phyloP scores from a whole-genome alignment of 495 filamentous ascomycete genomes.

The Xylaria nigripes region DNA sequence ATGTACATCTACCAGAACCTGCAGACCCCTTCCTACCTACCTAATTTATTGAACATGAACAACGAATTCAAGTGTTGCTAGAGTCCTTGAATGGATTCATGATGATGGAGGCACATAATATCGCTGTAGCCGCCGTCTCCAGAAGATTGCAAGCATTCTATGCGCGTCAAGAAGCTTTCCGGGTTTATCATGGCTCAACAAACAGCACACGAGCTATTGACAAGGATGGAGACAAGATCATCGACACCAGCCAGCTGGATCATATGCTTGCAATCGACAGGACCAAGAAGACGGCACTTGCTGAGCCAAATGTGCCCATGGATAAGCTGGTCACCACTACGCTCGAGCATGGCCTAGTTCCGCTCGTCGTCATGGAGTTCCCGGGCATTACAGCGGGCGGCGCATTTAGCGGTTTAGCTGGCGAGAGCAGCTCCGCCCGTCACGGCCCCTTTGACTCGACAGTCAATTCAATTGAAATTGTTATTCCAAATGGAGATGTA shows the following conservation, averaged over 20 bases:
- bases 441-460: slow-evolving; percentile 53
- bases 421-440: slow-evolving; percentile 52
- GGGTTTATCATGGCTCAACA: slow-evolving; percentile 66
- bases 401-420: slow-evolving; percentile 52
- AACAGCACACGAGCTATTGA: slow-evolving; percentile 56
- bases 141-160: slow-evolving; percentile 43
- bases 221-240: slow-evolving; percentile 35
- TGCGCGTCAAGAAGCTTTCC: slow-evolving; percentile 48
- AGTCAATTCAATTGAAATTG: slow-evolving; percentile 50
- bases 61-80: not conserved
- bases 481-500: slow-evolving; percentile 47
- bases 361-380: slow-evolving; percentile 55
- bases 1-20: no score
- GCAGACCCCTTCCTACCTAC: no score
- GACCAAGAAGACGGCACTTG: slow-evolving; percentile 36
- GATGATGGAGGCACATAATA: slow-evolving; percentile 26
- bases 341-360: slow-evolving; percentile 43
- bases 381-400: slow-evolving; percentile 60
- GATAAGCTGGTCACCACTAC: slow-evolving; percentile 48
- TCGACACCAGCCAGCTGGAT: slow-evolving; percentile 48
- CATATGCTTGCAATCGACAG: slow-evolving; percentile 48
- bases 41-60: no score
- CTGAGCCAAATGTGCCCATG: slow-evolving; percentile 61
- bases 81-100: not conserved
- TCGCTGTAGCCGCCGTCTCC: slow-evolving; percentile 37